A percentile compares a stretch with the other conserved stretches of the same genome.
Evolutionary conservation across 2,329 filamentous ascomycete genomes (phyloP).

Genomic region (Aureobasidium sp.): DNA sequence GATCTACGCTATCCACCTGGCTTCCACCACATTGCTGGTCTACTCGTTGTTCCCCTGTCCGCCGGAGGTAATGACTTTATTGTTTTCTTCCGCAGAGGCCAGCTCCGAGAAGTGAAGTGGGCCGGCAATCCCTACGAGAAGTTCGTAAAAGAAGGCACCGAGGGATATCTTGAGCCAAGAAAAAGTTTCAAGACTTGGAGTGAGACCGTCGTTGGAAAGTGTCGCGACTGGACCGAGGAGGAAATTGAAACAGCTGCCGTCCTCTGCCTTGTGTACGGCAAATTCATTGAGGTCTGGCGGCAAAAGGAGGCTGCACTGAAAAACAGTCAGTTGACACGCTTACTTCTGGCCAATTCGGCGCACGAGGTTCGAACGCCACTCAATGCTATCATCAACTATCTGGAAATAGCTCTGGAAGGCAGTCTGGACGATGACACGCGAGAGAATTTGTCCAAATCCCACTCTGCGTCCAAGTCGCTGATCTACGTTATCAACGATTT

Average conservation of each 20-base stretch:
- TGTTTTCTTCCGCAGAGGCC: slow-evolving; percentile 76
- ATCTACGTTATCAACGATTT: slow-evolving; percentile 94
- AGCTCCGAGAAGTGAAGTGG: slow-evolving; percentile 72
- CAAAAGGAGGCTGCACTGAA: slow-evolving; percentile 81
- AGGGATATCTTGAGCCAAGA: slow-evolving; percentile 66
- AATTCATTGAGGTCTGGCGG: slow-evolving; percentile 87
- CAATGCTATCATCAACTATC: slow-evolving; percentile 90
- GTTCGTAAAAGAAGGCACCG: slow-evolving; percentile 60
- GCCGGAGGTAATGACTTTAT: slow-evolving; percentile 74
- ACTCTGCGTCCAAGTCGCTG: slow-evolving; percentile 84
- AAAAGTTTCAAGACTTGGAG: slow-evolving; percentile 75
- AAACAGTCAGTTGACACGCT: slow-evolving; percentile 67
- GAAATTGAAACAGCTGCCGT: slow-evolving; percentile 85
- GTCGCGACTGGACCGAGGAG: slow-evolving; percentile 80
- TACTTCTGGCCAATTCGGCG: slow-evolving; percentile 78
- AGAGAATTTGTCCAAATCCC: slow-evolving; percentile 74
- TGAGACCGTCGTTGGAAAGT: slow-evolving; percentile 73
- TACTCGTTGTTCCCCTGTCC: slow-evolving; percentile 75
- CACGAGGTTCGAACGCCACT: slow-evolving; percentile 86
- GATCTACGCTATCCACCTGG: slow-evolving; percentile 73
- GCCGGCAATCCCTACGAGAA: slow-evolving; percentile 83
- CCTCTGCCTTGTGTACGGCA: slow-evolving; percentile 77
- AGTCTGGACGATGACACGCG: slow-evolving; percentile 70
- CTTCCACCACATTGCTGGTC: slow-evolving; percentile 67
- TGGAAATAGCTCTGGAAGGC: slow-evolving; percentile 84